Evolutionary conservation across 495 filamentous ascomycete species (phyloP).

Genomic region (Jackrogersella multiformis): DNA sequence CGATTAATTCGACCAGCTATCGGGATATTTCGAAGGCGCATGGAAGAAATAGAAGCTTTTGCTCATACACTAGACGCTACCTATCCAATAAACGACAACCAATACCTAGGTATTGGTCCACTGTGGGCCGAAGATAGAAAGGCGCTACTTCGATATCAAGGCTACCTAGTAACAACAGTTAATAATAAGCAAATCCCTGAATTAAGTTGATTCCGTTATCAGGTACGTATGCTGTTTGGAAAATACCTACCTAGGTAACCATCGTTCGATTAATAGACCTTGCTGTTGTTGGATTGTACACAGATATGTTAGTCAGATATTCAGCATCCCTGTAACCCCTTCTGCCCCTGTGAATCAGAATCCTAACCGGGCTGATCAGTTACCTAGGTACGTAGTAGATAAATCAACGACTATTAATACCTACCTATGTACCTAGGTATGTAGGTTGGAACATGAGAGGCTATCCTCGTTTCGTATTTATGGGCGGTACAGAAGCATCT

Average conservation of each 20-base stretch:
- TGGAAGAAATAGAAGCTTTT: conserved; percentile 36
- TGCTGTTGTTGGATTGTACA: conserved; percentile 15
- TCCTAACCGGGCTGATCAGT: conserved; percentile 17
- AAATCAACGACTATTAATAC: too few relatives aligned
- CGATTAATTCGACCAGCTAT: conserved; percentile 2
- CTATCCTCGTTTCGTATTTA: too few relatives aligned
- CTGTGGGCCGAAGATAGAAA: conserved; percentile 13
- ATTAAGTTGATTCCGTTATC: not conserved
- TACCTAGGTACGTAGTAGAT: too few relatives aligned
- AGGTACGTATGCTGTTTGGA: conserved; percentile 8
- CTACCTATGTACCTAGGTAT: too few relatives aligned
- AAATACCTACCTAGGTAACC: too few relatives aligned
- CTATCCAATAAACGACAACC: conserved; percentile 10
- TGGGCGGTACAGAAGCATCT: too few relatives aligned
- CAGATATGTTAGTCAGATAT: conserved; percentile 11
- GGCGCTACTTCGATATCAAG: conserved; percentile 26
- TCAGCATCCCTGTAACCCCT: conserved; percentile 22
- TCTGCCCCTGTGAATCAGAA: conserved; percentile 3
- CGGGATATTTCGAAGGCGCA: conserved; percentile 41
- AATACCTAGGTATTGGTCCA: conserved; percentile 1
- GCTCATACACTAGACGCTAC: conserved; percentile 7
- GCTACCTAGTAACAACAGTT: conserved; percentile 25
- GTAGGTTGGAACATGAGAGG: too few relatives aligned
- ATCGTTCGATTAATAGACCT: conserved; percentile 26
- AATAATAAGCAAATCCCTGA: conserved; percentile 16